A percentile compares a stretch with the other conserved stretches of the same genome.
These are phyloP conservation scores for Cephaloascus fragrans DNA, from an alignment of 805 yeast genomes.

Conservation along the genomic window DNA sequence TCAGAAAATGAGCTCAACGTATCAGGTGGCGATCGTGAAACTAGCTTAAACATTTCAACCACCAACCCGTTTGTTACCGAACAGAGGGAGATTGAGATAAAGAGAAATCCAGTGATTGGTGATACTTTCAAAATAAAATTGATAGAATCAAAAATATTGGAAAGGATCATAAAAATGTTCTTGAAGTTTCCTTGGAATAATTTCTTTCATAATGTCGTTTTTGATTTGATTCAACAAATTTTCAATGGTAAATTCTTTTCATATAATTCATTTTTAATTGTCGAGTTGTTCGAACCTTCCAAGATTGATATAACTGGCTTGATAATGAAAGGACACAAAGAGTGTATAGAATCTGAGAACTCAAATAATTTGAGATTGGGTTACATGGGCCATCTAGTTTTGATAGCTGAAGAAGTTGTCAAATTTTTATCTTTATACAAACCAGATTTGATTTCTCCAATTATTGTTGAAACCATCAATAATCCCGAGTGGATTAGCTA, in stretches of 20 bases:
- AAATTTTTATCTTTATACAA: slow-evolving; percentile 49
- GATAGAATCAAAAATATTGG: slow-evolving; percentile 61
- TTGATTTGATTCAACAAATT: slow-evolving; percentile 91
- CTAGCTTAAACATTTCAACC: slow-evolving; percentile 20
- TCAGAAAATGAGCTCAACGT: no score
- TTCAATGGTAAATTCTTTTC: slow-evolving; percentile 63
- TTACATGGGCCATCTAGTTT: slow-evolving; percentile 92
- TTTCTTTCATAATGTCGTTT: slow-evolving; percentile 93
- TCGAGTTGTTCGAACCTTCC: slow-evolving; percentile 48
- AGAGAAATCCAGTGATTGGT: slow-evolving; percentile 68
- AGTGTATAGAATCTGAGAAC: slow-evolving; percentile 51
- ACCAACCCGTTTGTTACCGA: slow-evolving; percentile 29
- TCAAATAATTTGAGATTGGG: slow-evolving; percentile 65
- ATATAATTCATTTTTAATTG: slow-evolving; percentile 35
- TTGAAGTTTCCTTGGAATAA: slow-evolving; percentile 93
- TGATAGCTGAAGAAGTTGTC: slow-evolving; percentile 92
- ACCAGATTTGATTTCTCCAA: slow-evolving; percentile 11
- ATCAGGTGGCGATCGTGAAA: no score
- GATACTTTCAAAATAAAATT: slow-evolving; percentile 79
- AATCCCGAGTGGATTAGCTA: slow-evolving; percentile 37
- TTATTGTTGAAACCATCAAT: slow-evolving; percentile 15
- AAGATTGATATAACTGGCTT: slow-evolving; percentile 48
- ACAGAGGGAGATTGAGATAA: slow-evolving; percentile 22
- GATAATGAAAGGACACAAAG: slow-evolving; percentile 52
- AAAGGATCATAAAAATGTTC: slow-evolving; percentile 63